Conservation (phyloP, 1,284 basidiomycete species). For the Pterula multifida region DNA sequence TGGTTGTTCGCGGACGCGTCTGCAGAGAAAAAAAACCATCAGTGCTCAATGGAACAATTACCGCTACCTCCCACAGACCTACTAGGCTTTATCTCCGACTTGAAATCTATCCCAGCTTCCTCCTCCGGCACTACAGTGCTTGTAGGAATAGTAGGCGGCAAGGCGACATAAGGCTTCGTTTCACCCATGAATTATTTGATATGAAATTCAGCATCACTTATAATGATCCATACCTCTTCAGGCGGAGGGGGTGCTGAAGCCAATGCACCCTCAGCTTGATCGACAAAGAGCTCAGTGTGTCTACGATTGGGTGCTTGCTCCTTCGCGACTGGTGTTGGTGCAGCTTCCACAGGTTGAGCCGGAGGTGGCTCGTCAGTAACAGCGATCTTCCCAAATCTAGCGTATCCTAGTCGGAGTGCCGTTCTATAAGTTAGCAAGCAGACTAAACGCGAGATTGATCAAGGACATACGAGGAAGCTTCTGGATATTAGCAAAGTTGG, state of each 20-base stretch:
- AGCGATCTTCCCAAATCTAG: conserved; percentile 20
- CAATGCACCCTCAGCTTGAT: neutral
- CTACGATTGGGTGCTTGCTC: neutral
- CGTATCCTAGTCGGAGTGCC: conserved; percentile 21
- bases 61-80: conserved; percentile 22
- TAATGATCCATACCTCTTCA: neutral
- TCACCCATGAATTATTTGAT: neutral
- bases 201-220: too few relatives aligned
- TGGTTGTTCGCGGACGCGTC: conserved; percentile 40
- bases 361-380: conserved; percentile 4
- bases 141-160: conserved; percentile 6
- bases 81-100: conserved; percentile 29
- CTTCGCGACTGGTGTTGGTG: neutral
- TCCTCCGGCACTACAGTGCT: conserved; percentile 13
- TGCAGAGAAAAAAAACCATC: conserved; percentile 12
- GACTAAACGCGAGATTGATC: neutral
- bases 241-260: conserved; percentile 26
- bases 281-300: neutral
- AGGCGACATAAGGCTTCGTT: conserved; percentile 1
- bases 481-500: conserved; percentile 55
- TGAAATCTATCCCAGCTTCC: conserved; percentile 20
- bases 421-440: neutral
- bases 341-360: neutral
- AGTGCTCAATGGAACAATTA: neutral
- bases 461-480: conserved; percentile 48